phyloP scores from a whole-genome alignment of 371 early-diverging fungal species.

The Fennellomyces sp. region DNA sequence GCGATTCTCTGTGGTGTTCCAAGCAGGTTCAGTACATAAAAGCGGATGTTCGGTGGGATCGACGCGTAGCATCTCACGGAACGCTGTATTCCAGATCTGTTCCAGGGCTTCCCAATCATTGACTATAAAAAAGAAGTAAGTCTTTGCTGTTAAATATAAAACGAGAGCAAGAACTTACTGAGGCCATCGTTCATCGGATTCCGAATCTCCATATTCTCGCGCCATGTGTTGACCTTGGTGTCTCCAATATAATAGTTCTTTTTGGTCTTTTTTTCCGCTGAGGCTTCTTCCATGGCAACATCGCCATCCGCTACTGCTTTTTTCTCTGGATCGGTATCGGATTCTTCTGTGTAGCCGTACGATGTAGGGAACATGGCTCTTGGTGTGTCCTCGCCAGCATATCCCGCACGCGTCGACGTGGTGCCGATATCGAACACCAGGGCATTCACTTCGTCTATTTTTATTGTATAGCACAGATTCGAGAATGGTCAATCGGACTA shows the following conservation, averaged over 20 bases:
- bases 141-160: background rate
- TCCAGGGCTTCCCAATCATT: constrained; percentile 94
- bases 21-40: constrained; percentile 89
- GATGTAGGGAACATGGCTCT: constrained; percentile 83
- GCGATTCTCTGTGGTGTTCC: constrained; percentile 80
- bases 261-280: constrained; percentile 13
- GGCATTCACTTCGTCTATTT: constrained; percentile 92
- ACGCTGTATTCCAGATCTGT: constrained; percentile 85
- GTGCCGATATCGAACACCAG: constrained; percentile 93
- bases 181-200: constrained; percentile 75
- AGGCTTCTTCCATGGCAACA: constrained; percentile 32
- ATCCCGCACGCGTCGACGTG: constrained; percentile 88
- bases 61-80: constrained; percentile 67
- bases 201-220: constrained; percentile 78
- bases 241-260: constrained; percentile 79
- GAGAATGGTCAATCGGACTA: background rate
- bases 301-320: constrained; percentile 31
- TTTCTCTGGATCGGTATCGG: constrained; percentile 16
- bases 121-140: constrained; percentile 47
- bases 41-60: constrained; percentile 85
- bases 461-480: background rate
- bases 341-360: constrained; percentile 32
- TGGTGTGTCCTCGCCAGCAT: constrained; percentile 95
- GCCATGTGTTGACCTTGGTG: constrained; percentile 74
- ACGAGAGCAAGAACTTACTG: constrained; percentile 40